phyloP scores from a whole-genome alignment of 192 early-diverging fungal species.

The Fimicolochytrium jonesii region DNA sequence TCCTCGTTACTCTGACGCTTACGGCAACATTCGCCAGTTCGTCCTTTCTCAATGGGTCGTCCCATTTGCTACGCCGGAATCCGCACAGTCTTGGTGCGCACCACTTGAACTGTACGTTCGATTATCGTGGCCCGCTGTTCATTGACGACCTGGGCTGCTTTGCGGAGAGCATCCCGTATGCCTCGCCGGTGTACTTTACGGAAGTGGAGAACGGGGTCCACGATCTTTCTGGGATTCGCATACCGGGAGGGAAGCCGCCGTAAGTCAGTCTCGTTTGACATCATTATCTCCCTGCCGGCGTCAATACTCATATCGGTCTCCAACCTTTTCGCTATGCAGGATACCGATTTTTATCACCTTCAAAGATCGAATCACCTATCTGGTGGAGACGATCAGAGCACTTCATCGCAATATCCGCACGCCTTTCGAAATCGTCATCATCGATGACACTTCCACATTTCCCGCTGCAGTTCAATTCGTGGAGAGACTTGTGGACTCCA shows the following conservation, averaged over 20 bases:
- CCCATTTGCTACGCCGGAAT: neutral
- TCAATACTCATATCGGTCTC: neutral
- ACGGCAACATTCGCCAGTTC: neutral
- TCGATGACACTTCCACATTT: constrained; percentile 10
- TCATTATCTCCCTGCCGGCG: neutral
- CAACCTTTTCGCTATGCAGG: neutral
- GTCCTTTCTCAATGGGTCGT: neutral
- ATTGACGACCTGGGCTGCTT: neutral
- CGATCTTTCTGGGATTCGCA: neutral
- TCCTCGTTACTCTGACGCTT: neutral
- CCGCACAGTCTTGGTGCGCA: neutral
- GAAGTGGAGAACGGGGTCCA: neutral
- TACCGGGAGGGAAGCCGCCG: neutral
- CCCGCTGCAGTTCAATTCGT: constrained; percentile 3
- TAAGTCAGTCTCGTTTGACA: neutral
- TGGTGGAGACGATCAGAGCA: neutral
- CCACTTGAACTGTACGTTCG: neutral
- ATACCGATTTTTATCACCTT: constrained; percentile 3
- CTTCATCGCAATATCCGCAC: constrained; percentile 4
- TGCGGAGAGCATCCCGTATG: neutral
- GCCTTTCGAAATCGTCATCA: constrained; percentile 7
- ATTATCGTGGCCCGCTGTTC: neutral
- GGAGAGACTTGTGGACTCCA: neutral
- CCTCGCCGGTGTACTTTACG: neutral
- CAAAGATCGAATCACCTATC: constrained; percentile 4